Base-by-base conservation (phyloP, 352 stramenopile species). In the Phytophthora aleatoria region DNA sequence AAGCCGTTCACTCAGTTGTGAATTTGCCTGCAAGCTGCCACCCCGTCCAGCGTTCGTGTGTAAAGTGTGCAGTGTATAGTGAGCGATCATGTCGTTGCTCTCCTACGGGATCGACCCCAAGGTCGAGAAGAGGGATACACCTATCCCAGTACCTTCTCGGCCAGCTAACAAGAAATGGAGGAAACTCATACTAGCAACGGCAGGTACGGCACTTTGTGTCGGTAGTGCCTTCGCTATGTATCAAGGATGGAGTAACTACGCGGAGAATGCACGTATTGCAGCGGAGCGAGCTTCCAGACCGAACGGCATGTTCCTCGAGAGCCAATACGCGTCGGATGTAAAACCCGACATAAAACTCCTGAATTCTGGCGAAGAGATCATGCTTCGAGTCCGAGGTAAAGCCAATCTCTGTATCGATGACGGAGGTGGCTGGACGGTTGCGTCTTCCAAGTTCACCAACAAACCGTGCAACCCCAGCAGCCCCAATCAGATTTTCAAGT, bases 361-460 rank as follows among this genome's bases (percentile, higher is more conserved):
- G 9, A 30, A 45, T 10, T 6, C 53, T 20, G 61, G 47, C 15
- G n/a, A 63, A 52, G 61, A 76, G 42, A 50, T 69, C 44, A 76
- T 76, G 59, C 33, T 73, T 2, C 63, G 64, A 6, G 53, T 69
- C 15, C 57, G 57, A 7, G 54, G 64, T 8, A 75, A 78, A 38
- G 52, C 52, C 33, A 73, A 70, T 16, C 13, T 79, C n/a, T 81
- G 73, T 36, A 24, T 76, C 5, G 69, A 78, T 15, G 73, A 81
- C 26, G 73, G 69, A 2, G 70, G 66, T 2, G 67, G 55, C 44
- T 61, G 50, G 61, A 38, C 45, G 0, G 41, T 38, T 15, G 60
- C 35, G 3, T 43, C 15, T 4, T 56, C 67, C 38, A 61, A 74
- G 59, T 67, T 79, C 42, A 60, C 47, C 10, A 50, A 68, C 35